Evolutionary conservation across 129 eudicot genomes (phyloP).

Genomic region (Lactuca sativa): DNA sequence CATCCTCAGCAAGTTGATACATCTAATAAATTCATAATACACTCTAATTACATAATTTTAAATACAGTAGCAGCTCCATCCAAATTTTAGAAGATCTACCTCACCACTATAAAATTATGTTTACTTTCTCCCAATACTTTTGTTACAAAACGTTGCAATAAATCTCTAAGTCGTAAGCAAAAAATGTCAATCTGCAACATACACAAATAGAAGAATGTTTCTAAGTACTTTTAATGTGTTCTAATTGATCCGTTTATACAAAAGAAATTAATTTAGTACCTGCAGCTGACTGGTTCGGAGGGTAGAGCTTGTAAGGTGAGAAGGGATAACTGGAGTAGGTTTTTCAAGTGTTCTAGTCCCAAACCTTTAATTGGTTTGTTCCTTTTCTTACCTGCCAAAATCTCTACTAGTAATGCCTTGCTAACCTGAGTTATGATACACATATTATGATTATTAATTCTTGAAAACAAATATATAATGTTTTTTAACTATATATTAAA

Average conservation of each 20-base stretch:
- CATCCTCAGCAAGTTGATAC: slow-evolving; percentile 92
- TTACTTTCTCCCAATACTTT: slow-evolving; percentile 79
- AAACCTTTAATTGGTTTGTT: slow-evolving; percentile 69
- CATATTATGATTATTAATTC: neutral
- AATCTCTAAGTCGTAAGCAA: slow-evolving; percentile 77
- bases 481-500: neutral
- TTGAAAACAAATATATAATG: neutral
- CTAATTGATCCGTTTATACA: no score
- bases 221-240: neutral
- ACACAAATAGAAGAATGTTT: neutral
- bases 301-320: slow-evolving; percentile 61
- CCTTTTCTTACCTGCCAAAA: slow-evolving; percentile 53
- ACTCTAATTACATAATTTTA: neutral
- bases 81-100: neutral
- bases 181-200: slow-evolving; percentile 56
- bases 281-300: slow-evolving; percentile 60
- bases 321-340: slow-evolving; percentile 63
- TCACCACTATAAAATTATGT: slow-evolving; percentile 64
- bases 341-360: slow-evolving; percentile 91
- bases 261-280: slow-evolving; percentile 34
- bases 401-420: slow-evolving; percentile 79
- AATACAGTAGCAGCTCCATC: neutral
- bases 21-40: slow-evolving; percentile 39
- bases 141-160: slow-evolving; percentile 65
- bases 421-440: slow-evolving; percentile 52